phyloP scores from a whole-genome alignment of 257 asterid species.

The Solanum sejunctum region DNA sequence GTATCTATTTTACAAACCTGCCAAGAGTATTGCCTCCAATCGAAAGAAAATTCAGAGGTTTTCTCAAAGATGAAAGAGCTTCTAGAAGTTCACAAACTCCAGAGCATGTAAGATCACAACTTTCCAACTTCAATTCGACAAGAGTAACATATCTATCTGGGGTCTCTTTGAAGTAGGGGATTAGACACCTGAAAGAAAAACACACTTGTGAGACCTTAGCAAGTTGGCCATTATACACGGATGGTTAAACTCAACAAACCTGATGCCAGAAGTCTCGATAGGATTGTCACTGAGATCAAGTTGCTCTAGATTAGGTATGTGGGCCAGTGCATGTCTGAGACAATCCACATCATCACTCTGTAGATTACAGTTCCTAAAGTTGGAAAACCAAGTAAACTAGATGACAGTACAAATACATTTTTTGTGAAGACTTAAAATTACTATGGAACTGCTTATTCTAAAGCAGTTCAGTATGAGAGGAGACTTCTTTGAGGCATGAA shows the following conservation, averaged over 20 bases:
- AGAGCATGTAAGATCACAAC: slow-evolving; percentile 57
- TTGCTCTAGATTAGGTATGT: slow-evolving; percentile 69
- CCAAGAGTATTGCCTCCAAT: slow-evolving; percentile 73
- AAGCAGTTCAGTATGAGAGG: not conserved
- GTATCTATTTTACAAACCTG: slow-evolving; percentile 32
- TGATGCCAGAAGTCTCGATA: slow-evolving; percentile 60
- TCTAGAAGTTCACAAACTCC: slow-evolving; percentile 48
- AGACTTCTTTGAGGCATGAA: not conserved
- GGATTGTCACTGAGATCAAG: slow-evolving; percentile 85
- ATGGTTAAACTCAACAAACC: slow-evolving; percentile 22
- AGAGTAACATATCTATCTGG: slow-evolving; percentile 34
- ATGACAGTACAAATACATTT: not conserved
- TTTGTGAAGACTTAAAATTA: not conserved
- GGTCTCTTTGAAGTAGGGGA: slow-evolving; percentile 47
- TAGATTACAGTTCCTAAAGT: slow-evolving; percentile 58
- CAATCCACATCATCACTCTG: slow-evolving; percentile 43
- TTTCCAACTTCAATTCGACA: slow-evolving; percentile 63
- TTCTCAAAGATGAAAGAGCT: slow-evolving; percentile 55
- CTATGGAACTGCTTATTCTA: not conserved
- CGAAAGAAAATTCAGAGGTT: slow-evolving; percentile 56
- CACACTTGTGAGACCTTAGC: not conserved
- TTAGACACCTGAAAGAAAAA: slow-evolving; percentile 44
- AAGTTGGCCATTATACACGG: not conserved
- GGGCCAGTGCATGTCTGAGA: slow-evolving; percentile 47
- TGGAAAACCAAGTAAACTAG: not conserved